Percentiles rank a stretch among this genome's conserved stretches.
Conservation (phyloP, 2,329 filamentous ascomycete genomes). For the Colletotrichum sp. region DNA sequence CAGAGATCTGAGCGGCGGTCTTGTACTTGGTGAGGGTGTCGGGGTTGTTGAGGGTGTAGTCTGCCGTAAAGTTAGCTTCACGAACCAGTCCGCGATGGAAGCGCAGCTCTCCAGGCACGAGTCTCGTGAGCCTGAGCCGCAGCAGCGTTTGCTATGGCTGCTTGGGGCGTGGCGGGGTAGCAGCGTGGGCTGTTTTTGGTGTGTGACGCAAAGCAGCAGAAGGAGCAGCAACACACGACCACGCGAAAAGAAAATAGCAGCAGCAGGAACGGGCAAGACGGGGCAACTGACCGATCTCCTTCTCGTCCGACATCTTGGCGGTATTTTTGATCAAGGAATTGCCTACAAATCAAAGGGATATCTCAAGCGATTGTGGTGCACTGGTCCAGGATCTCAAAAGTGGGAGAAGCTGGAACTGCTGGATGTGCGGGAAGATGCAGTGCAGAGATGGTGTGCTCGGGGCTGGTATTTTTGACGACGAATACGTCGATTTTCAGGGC, state of each 20-base stretch:
- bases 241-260: not conserved
- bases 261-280: not conserved
- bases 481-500: slow-evolving; percentile 25
- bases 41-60: slow-evolving; percentile 89
- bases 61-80: slow-evolving; percentile 45
- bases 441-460: slow-evolving; percentile 18
- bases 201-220: slow-evolving; percentile 25
- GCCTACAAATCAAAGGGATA: slow-evolving; percentile 4
- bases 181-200: slow-evolving; percentile 25
- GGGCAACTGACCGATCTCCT: slow-evolving; percentile 47
- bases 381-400: slow-evolving; percentile 13
- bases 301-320: slow-evolving; percentile 50
- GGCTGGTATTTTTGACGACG: slow-evolving; percentile 23
- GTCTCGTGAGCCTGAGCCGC: not conserved
- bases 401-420: slow-evolving; percentile 3
- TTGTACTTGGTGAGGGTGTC: slow-evolving; percentile 99
- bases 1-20: slow-evolving; percentile 91
- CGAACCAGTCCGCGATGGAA: not conserved
- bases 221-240: slow-evolving; percentile 25
- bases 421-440: slow-evolving; percentile 16
- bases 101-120: not conserved
- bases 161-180: slow-evolving; percentile 4
- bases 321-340: slow-evolving; percentile 14
- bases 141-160: not conserved
- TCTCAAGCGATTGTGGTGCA: slow-evolving; percentile 18